Evolutionary conservation across 2,329 filamentous ascomycete genomes (phyloP), one percentile per base, ranked within the genome.

Genomic region (Onygena corvina): DNA sequence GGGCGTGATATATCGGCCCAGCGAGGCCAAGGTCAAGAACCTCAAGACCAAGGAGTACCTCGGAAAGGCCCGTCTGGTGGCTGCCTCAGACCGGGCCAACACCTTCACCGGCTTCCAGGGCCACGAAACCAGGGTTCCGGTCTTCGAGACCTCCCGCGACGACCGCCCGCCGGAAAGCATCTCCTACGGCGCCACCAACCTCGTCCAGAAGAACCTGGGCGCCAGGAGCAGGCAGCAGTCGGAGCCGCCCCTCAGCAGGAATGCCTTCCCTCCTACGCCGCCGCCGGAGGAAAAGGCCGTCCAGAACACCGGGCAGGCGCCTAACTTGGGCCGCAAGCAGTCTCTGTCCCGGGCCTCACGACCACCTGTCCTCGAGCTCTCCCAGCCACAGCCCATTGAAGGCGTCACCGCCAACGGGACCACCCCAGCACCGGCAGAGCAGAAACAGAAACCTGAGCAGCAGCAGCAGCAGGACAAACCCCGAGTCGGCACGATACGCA

Each of bases 11-110:
- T 98, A 96, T 68, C 77, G 92, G 51, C 92, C 92, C 18, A 96
- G 95, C 63, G 89, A 94, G 61, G 89, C 92, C 55, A 98, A 98
- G 68, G 92, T 98, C 57, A 93, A 93, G 69, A 98, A 98, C 61
- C 73, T 98, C 60, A 94, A 95, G 73, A 86, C 88, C 18, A 96
- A 96, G 65, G 89, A 98, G 63, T 98, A 98, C 60, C 80, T 98
- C 2, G 92, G 92, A 53, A 95, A 95, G 67, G 88, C 92, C n/a
- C 80, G 87, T 52, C 74, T 98, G 29, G 86, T 98, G 6, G 92
- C 92, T 20, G 85, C 89, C 21, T 86, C 86, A 1, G 87, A 94
- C 60, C 77, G 83, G 49, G 71, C 77, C 55, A 90, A 89, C 66
- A 83, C 81, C 21, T 92, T 86, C 59, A 90, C 84, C 38, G 86